Evolutionary conservation across 2,329 filamentous ascomycete genomes (phyloP), one percentile per base, ranked within the genome.

Genomic region (Dothiorella sarmentorum): DNA sequence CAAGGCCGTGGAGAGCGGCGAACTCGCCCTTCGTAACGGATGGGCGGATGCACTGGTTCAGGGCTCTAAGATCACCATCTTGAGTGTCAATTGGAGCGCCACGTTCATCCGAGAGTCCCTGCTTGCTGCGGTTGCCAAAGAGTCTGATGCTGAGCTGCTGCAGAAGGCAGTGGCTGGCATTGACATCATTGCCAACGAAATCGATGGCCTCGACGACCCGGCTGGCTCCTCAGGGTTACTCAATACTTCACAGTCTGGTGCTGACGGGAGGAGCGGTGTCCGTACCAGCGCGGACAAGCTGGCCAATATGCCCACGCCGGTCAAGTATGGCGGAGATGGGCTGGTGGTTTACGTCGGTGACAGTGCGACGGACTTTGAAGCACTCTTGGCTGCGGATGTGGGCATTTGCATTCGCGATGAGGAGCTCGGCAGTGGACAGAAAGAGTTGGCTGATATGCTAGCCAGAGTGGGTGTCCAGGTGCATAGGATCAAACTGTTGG

Each of bases 51-150:
- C 78, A 9, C 62, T 75, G 11, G 17, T 27, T 40, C 40, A 31
- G 7, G 20, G 38, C 9, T 15, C 17, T 22, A 45, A 31, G 18
- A 53, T 42, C 11, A 47, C 38, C 24, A 72, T 80, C 17, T 47
- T 79, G 5, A 79, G 76, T 55, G 77, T 79, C 2, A 80, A 80
- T 58, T 80, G 78, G 78, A 78, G 76, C 60, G 67, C 66, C 17
- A 64, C 64, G 1, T 78, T 78, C 58, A 55, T 59, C 22, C 56
- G 56, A 4, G 56, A 51, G 26, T 49, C 24, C 3, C 37, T 58
- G 35, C 56, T 26, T 17, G 43, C 38, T 20, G 56, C 44, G 2
- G 56, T 45, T 6, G 26, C 35, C 15, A 56, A 24, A 22, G 22
- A 27, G 15, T 11, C 22, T 13, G 33, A 58, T 26, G 26, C 44